Evolutionary conservation across 345 rosid genomes (phyloP), one percentile per base, ranked within the genome.

Genomic region (Clarkia xantiana): DNA sequence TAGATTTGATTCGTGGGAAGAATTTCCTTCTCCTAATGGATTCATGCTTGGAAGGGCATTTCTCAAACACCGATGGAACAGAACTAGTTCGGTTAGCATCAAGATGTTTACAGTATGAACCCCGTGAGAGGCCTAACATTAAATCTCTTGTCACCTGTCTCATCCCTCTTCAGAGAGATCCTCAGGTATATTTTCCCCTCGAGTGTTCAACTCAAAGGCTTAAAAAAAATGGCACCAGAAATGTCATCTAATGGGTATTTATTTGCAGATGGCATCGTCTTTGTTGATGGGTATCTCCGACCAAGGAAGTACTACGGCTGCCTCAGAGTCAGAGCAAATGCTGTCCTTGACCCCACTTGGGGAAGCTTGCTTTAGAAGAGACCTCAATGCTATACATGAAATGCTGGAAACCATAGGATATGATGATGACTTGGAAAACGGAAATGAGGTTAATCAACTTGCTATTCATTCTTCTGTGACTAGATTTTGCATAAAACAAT

Each of bases 91-190:
- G 73, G 47, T 54, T 74, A 56, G 79, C 79, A 22, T 63, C 75
- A 18, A 71, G 75, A 40, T 74, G 79, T 51, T 54, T 74, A 53
- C 79, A 74, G 60, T 64, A 64, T 53, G 79, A 74, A 70, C 61
- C 75, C 43, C 62, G 73, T 23, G 79, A 74, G 55, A 70, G 79
- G 66, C 79, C 79, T 11, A 70, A 67, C 40, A 64, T 69, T 23
- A 74, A 64, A 60, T 67, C 79, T 55, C 75, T 74, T 55, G 79
- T 74, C 34, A 58, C 54, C 20, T 49, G 67, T 49, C 79, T 74
- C 18, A 34, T 61, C 55, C 61, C 73, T 48, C 79, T 74, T 40
- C 75, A 67, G 63, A 70, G 67, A 45, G 75, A 74, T 41, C 57
- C 66, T 17, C 70, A 70, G 79, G 79, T 69, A 56, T 69, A 56